Conservation (phyloP, 2,329 filamentous ascomycete species). For the Geosmithia morbida region DNA sequence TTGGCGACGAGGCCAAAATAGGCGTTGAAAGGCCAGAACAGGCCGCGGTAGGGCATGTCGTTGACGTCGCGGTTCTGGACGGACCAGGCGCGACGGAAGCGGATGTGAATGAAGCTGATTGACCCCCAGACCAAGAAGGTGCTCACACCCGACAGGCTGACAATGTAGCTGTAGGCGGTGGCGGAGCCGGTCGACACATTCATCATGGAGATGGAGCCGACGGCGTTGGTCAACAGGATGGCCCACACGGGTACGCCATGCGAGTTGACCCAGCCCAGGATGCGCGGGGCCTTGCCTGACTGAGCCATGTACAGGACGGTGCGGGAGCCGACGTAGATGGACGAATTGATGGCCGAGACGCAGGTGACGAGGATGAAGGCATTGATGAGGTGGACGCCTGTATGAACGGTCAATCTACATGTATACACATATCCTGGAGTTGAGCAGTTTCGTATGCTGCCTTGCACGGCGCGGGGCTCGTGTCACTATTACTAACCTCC, state of each 20-base stretch:
- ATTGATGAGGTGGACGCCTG: conserved; percentile 57
- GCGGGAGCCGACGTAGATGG: conserved; percentile 63
- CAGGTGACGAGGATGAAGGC: conserved; percentile 63
- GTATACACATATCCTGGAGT: background rate
- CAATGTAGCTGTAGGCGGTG: conserved; percentile 53
- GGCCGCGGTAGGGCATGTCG: conserved; percentile 40
- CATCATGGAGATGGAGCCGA: conserved; percentile 62
- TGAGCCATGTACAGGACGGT: conserved; percentile 67
- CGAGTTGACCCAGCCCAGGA: conserved; percentile 53
- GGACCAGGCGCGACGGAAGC: conserved; percentile 51
- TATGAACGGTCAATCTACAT: background rate
- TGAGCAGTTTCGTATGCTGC: too few relatives aligned
- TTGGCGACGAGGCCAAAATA: conserved; percentile 45
- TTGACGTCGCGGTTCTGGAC: conserved; percentile 38
- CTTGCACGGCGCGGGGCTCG: too few relatives aligned
- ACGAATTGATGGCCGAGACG: conserved; percentile 57
- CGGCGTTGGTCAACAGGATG: conserved; percentile 55
- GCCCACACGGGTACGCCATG: conserved; percentile 47
- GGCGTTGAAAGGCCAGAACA: conserved; percentile 41
- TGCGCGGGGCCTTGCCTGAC: conserved; percentile 52
- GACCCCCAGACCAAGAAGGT: conserved; percentile 60
- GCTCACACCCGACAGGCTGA: conserved; percentile 55
- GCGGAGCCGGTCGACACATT: conserved; percentile 53
- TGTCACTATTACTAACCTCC: conserved; percentile 31
- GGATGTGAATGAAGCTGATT: conserved; percentile 58